Evolutionary conservation across 2,329 filamentous ascomycete species (phyloP), one percentile per base, ranked within the genome.

Genomic region (Hymenoscyphus albidus): DNA sequence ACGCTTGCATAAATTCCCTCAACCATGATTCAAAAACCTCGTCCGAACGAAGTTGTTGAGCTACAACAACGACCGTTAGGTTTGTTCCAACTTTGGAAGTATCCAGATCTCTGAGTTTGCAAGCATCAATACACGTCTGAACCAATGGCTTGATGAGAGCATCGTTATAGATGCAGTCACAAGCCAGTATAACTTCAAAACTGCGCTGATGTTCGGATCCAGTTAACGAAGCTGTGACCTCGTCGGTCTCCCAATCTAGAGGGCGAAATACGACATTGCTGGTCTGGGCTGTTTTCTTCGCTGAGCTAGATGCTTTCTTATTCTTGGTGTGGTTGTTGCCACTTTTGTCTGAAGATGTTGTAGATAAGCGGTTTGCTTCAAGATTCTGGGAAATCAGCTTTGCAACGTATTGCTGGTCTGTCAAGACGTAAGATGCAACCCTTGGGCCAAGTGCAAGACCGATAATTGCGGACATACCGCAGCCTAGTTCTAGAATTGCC

Each of bases 131-230:
- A 75, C 91, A 96, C 0, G 92, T 90, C 71, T 88, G 85, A n/a
- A 95, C 90, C 59, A 98, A 85, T 0, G 93, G 92, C 55, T 85
- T 80, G 31, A 98, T 85, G 2, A 98, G 83, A 2, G 90, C 85
- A 69, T 97, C 91, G 77, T 98, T 99, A 80, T 96, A 99, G 70
- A 99, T 89, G 77, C 93, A 97, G 77, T 99, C 95, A 74, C 92
- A 96, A 3, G 93, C 92, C 42, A 98, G 76, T 12, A 98, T 80
- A 14, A 87, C 78, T 72, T 96, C 90, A 69, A 95, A 89, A 64
- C 83, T 82, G 72, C 70, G 74, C 64, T 51, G 74, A 62, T 16
- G 65, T 61, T 55, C 65, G 32, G 60, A 32, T 10, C 75, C 44
- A 62, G 68, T 67, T 9, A 74, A 72, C 14, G 75, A 74, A 12